A percentile compares a stretch with the other conserved stretches of the same genome.
These are phyloP conservation scores for Phytophthora pseudosyringae DNA, from an alignment of 352 stramenopile genomes.

Conservation along the genomic window DNA sequence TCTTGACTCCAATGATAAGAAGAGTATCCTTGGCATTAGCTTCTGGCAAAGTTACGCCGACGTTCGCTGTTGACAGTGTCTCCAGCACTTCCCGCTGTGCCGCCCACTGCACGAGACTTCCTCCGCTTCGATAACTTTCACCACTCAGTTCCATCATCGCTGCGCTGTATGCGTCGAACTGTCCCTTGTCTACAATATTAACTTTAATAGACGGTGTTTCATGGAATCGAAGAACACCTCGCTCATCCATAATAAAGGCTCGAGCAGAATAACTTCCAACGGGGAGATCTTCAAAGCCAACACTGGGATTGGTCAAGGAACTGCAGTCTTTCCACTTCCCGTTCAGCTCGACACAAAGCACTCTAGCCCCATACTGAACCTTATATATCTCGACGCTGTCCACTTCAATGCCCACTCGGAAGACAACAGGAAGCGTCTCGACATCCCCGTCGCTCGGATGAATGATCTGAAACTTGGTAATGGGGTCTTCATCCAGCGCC, in stretches of 20 bases:
- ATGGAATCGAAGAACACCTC: slow-evolving; percentile 8
- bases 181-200: background rate
- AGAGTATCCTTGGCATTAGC: background rate
- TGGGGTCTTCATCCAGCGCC: slow-evolving; percentile 2
- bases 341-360: slow-evolving; percentile 32
- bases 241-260: slow-evolving; percentile 23
- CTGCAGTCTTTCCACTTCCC: slow-evolving; percentile 14
- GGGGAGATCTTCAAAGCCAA: slow-evolving; percentile 12
- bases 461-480: slow-evolving; percentile 13
- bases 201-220: slow-evolving; percentile 7
- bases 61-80: background rate
- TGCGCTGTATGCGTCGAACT: slow-evolving; percentile 12
- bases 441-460: slow-evolving; percentile 5
- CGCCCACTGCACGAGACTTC: slow-evolving; percentile 16
- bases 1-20: slow-evolving; percentile 63
- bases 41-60: background rate
- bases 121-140: background rate
- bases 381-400: slow-evolving; percentile 1
- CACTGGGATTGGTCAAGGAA: slow-evolving; percentile 5
- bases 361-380: slow-evolving; percentile 7
- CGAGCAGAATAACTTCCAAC: slow-evolving; percentile 18
- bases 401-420: slow-evolving; percentile 9
- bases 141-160: slow-evolving; percentile 1
- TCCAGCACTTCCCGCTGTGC: background rate
- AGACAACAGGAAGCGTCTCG: slow-evolving; percentile 13